Base-by-base conservation (phyloP, 495 filamentous ascomycete genomes). In the Ramalina intermedia region DNA sequence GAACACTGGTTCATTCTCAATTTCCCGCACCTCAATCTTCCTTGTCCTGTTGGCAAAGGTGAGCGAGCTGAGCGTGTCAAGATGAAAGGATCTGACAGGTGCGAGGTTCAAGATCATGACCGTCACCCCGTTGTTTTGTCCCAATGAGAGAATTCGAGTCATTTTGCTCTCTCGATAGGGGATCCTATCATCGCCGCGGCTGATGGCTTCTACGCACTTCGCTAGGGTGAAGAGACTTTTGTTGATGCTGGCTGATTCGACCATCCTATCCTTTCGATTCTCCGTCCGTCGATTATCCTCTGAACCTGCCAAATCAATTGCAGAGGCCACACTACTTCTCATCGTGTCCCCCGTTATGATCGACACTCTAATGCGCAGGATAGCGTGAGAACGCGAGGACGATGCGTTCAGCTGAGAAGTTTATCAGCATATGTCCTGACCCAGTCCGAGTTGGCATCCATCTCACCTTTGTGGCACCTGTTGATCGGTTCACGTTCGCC, bases 211-310 rank as follows among this genome's bases (percentile, higher is more conserved):
- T 40, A 96, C 87, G 58, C 91, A 98, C 61, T 96, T 88, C 20
- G 87, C 87, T 26, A 98, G 69, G 27, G 94, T 88, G 56, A 98
- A 98, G 11, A 98, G 71, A 53, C 82, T 89, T 68, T 96, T 98
- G 72, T 98, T 98, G 70, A 98, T 98, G 60, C 87, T 93, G 2
- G 89, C 87, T n/a, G 87, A 94, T 63, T 98, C 91, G 2, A 93
- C 74, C 69, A 98, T 74, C 13, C 91, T 72, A 59, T 95, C 87
- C 65, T 91, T 93, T 52, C 82, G 86, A 65, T 98, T 98, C 33
- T 94, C 88, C 0, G 91, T 98, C 33, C 91, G 67, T 21, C 91
- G 72, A 62, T 98, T 98, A 61, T 98, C 91, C 63, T 98, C 91
- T 12, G 87, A 94, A 9, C 91, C 91, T 42, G 91, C 91, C 55